Base-by-base conservation (phyloP, 2,329 filamentous ascomycete species). In the Pseudogymnoascus sp. region DNA sequence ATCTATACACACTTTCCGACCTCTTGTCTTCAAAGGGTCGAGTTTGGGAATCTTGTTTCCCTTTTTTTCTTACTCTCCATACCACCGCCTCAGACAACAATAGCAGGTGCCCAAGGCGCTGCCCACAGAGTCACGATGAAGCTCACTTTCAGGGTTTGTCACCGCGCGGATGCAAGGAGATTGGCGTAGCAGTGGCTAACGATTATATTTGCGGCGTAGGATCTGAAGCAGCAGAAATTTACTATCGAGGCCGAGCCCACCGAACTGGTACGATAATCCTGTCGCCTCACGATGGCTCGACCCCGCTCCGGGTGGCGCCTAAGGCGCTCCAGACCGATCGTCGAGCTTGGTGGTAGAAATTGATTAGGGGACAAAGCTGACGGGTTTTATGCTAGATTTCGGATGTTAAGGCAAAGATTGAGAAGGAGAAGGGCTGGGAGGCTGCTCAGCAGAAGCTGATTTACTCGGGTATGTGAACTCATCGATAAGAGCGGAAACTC, bases 161-260 rank as follows among this genome's bases (percentile, higher is more conserved):
- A 39, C 63, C 64, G 66, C 67, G 65, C 64, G 67, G 66, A 67
- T 63, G 65, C 66, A 66, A 64, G 62, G 63, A 61, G 62, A 61
- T 62, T 48, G 58, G 48, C 65, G 66, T 73, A 63, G 62, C 55
- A 39, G 63, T 62, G 66, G 63, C 70, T 69, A 65, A 72, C 65
- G 35, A 58, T 48, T 27, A 36, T 58, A 64, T 58, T 58, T 68
- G 60, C n/a, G 42, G 45, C 69, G 35, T 70, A 97, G 92, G 94
- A 99, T 80, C 84, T 99, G 73, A 97, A 97, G 82, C 94, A 97
- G 78, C 90, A 97, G 76, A 97, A 97, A 82, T 99, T 99, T 79
- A 87, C 87, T 72, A 89, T 99, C 80, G 93, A 97, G 69, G 90
- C 92, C 73, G 92, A 97, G 76, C 90, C 92, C 66, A 87, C 89